A percentile compares a stretch with the other conserved stretches of the same genome.
Evolutionary conservation across 225 moss, liverwort and hornwort species (phyloP).

Genomic region (Marchantia paleacea): DNA sequence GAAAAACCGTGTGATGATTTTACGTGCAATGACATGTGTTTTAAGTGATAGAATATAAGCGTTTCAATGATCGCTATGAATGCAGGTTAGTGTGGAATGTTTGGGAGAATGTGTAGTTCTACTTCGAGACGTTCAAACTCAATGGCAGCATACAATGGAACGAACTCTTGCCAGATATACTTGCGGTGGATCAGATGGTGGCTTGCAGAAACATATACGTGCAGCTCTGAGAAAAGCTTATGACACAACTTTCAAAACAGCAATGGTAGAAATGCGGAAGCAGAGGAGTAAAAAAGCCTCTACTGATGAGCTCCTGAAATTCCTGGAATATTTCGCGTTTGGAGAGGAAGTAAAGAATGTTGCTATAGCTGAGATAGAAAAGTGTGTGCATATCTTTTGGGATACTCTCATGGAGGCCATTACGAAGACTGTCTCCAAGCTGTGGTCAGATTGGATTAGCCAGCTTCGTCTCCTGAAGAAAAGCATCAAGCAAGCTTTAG

Average conservation of each 20-base stretch:
- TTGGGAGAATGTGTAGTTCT: slow-evolving; percentile 16
- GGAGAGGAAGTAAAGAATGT: slow-evolving; percentile 13
- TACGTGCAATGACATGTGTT: no score
- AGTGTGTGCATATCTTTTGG: slow-evolving; percentile 10
- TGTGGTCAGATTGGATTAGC: slow-evolving; percentile 22
- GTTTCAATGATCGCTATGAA: neutral
- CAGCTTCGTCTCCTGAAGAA: slow-evolving; percentile 12
- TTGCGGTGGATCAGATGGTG: slow-evolving; percentile 21
- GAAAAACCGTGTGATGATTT: no score
- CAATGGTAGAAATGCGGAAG: slow-evolving; percentile 16
- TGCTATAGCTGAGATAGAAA: slow-evolving; percentile 9
- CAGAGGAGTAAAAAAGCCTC: neutral
- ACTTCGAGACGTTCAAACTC: neutral
- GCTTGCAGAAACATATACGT: slow-evolving; percentile 16
- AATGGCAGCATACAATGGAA: slow-evolving; percentile 20
- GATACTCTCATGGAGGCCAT: neutral
- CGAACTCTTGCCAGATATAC: slow-evolving; percentile 18
- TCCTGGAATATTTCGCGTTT: slow-evolving; percentile 6
- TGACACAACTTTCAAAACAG: slow-evolving; percentile 13
- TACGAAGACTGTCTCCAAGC: neutral
- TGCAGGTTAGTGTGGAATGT: slow-evolving; percentile 6
- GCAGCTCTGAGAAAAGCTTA: slow-evolving; percentile 8
- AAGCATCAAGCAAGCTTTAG: slow-evolving; percentile 8
- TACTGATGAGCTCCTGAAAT: neutral
- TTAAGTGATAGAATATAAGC: no score